Conservation (phyloP, 345 rosid species). For the Litchi chinensis region DNA sequence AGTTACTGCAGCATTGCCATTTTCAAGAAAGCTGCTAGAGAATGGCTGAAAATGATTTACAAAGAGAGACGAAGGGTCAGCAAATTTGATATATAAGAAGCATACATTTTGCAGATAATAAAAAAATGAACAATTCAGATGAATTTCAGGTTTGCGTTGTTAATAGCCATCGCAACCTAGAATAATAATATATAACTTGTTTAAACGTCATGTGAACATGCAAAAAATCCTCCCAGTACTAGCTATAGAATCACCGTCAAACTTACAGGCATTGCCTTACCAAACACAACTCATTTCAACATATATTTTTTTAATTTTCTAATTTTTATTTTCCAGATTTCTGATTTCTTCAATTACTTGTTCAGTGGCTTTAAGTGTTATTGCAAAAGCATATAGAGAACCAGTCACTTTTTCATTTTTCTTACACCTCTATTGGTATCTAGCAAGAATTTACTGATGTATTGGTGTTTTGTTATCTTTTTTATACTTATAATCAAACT, state of each 20-base stretch:
- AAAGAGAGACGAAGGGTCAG: slow-evolving; percentile 17
- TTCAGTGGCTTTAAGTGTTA: not conserved
- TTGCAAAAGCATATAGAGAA: not conserved
- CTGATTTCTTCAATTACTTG: not conserved
- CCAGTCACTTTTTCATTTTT: not conserved
- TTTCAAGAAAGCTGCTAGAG: slow-evolving; percentile 69
- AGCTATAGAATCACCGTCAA: slow-evolving; percentile 6
- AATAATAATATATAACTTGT: not conserved
- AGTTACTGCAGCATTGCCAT: slow-evolving; percentile 51
- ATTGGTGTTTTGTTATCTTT: not conserved
- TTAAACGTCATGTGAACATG: not conserved
- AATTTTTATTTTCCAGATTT: not conserved
- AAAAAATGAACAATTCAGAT: slow-evolving; percentile 1
- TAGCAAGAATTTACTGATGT: not conserved
- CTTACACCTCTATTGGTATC: not conserved
- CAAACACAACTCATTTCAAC: not conserved
- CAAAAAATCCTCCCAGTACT: not conserved
- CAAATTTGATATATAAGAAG: slow-evolving; percentile 3
- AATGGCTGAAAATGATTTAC: slow-evolving; percentile 52
- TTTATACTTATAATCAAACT: not conserved
- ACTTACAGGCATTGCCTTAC: not conserved
- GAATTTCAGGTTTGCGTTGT: not conserved
- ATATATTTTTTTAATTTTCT: no score
- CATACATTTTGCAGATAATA: not conserved
- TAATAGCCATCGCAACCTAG: not conserved